phyloP scores from a whole-genome alignment of 75 land plant genomes.

The Azolla pinnata region DNA sequence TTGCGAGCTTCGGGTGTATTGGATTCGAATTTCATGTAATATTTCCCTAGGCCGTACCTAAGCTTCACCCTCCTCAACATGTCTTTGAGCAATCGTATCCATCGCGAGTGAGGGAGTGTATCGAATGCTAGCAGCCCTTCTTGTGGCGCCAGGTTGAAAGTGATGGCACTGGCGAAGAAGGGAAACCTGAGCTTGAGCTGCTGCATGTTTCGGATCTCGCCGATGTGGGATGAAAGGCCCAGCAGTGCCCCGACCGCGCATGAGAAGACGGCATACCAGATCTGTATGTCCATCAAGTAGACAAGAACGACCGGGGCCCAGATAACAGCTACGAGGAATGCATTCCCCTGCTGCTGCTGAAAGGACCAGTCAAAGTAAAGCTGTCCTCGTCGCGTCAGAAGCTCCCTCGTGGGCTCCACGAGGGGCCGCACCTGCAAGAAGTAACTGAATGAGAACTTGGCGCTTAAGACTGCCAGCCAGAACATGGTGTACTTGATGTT shows the following conservation, averaged over 20 bases:
- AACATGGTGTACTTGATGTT: constrained; percentile 33
- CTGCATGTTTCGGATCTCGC: constrained; percentile 31
- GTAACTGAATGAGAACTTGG: constrained; percentile 35
- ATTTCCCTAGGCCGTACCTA: constrained; percentile 19
- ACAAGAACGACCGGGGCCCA: constrained; percentile 33
- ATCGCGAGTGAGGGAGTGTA: not conserved
- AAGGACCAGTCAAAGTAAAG: constrained; percentile 27
- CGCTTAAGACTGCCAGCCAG: constrained; percentile 24
- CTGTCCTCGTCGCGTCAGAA: constrained; percentile 14
- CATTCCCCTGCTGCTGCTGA: constrained; percentile 17
- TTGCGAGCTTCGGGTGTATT: constrained; percentile 4
- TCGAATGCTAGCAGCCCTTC: constrained; percentile 13
- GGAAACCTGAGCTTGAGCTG: constrained; percentile 31
- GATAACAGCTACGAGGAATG: constrained; percentile 16
- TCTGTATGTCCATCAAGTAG: constrained; percentile 34
- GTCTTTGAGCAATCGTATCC: constrained; percentile 19
- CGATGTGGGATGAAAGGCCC: constrained; percentile 31
- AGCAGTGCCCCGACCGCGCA: constrained; percentile 25
- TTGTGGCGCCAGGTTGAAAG: constrained; percentile 27
- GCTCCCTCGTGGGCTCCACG: constrained; percentile 23
- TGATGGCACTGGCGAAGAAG: constrained; percentile 33
- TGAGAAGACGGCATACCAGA: constrained; percentile 35
- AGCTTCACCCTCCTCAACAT: constrained; percentile 20
- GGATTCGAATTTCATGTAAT: constrained; percentile 1
- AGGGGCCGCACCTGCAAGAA: constrained; percentile 26